These are phyloP conservation scores for Ophidiomyces ophidiicola DNA, from an alignment of 2,329 filamentous ascomycete genomes.

Conservation along the genomic window DNA sequence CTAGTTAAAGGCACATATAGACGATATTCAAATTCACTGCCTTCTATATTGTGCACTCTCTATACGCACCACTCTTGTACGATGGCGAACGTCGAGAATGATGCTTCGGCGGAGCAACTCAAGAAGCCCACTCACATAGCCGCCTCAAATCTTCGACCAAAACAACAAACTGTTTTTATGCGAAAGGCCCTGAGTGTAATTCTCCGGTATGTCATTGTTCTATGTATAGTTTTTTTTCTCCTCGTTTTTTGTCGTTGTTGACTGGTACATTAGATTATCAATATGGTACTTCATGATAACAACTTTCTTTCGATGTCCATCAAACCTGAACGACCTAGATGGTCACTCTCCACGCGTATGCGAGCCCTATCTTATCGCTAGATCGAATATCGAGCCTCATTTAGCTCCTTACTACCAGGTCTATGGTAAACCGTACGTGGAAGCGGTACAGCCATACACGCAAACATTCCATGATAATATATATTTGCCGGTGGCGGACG, in stretches of 20 bases:
- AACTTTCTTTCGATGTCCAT: constrained; percentile 69
- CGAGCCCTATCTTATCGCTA: constrained; percentile 61
- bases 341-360: constrained; percentile 65
- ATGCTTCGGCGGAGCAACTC: neutral
- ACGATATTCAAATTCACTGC: too few species aligned
- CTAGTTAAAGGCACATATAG: too few species aligned
- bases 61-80: too few species aligned
- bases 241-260: too few species aligned
- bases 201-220: constrained; percentile 2
- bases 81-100: constrained; percentile 5
- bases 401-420: constrained; percentile 72
- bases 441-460: constrained; percentile 61
- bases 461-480: constrained; percentile 46
- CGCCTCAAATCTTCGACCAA: neutral
- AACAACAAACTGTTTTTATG: neutral
- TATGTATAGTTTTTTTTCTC: too few species aligned
- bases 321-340: constrained; percentile 53
- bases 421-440: constrained; percentile 74
- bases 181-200: constrained; percentile 6
- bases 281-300: constrained; percentile 82
- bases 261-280: constrained; percentile 50
- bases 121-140: neutral
- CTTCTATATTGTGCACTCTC: too few species aligned
- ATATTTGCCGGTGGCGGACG: constrained; percentile 54
- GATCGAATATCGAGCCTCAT: constrained; percentile 58